Base-by-base conservation (phyloP, 2,329 filamentous ascomycete species). In the Tolypocladium album region DNA sequence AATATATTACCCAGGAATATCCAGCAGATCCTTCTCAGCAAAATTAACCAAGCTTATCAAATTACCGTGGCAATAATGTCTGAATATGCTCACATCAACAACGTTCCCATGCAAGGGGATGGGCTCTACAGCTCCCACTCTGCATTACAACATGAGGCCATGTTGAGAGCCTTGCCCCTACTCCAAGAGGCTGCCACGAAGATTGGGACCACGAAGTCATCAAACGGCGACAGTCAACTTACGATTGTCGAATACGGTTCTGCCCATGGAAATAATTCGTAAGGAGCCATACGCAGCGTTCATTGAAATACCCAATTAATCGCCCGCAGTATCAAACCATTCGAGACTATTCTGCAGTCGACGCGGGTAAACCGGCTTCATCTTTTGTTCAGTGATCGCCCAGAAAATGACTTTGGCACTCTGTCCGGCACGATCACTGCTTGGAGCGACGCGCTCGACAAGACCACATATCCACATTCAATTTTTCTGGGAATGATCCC, bases 181-280 rank as follows among this genome's bases (percentile, higher is more conserved):
- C 31, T 58, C 2, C 34, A n/a, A 17, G 50, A 22, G 17, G 56
- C 43, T 6, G 43, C 31, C 12, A 2, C n/a, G 12, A 43, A 43
- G 7, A 43, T 43, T 22, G 42, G 42, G 5, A 22, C 42, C n/a
- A 20, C n/a, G n/a, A 43, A 43, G 40, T n/a, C 40, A 8, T 6
- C 40, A 43, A n/a, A 17, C 17, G 7, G 9, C 40, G 40, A 43
- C 20, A 6, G 20, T 22, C 42, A 43, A 22, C 20, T 58, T 2
- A 58, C 56, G 6, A 20, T 58, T 4, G 34, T 52, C 34, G 56
- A 58, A n/a, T 58, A 58, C 15, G 56, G 56, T 36, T 58, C 56
- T n/a, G 43, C 56, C n/a, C 56, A 58, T 17, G 56, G 56, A n/a
- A 58, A 52, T 17, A 58, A 58, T 31, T 50, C 56, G 56, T 58